A percentile compares a stretch with the other conserved stretches of the same genome.
phyloP scores from a whole-genome alignment of 192 early-diverging fungal species.

The Lobosporangium transversale region DNA sequence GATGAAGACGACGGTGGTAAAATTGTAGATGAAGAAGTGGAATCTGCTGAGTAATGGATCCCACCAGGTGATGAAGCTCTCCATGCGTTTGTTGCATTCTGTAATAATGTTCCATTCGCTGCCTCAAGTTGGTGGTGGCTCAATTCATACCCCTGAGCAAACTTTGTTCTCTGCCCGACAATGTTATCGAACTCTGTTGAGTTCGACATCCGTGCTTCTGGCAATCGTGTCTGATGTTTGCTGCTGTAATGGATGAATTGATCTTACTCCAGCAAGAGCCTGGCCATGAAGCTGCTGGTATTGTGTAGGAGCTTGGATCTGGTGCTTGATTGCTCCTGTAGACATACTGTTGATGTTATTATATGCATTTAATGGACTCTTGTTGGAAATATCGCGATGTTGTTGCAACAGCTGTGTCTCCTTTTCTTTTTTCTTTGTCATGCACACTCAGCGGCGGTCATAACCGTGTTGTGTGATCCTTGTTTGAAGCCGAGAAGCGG shows the following conservation, averaged over 20 bases:
- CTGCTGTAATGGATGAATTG: slow-evolving; percentile 27
- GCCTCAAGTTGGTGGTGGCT: too few species aligned
- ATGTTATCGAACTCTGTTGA: too few species aligned
- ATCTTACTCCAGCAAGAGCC: slow-evolving; percentile 1
- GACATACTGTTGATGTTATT: too few species aligned
- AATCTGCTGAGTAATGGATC: neutral
- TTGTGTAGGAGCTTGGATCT: slow-evolving; percentile 12
- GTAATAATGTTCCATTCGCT: neutral
- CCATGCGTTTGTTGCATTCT: neutral
- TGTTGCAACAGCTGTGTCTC: slow-evolving; percentile 1
- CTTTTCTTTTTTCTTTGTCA: too few species aligned
- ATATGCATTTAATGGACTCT: too few species aligned
- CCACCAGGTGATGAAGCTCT: slow-evolving; percentile 10
- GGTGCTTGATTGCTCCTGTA: slow-evolving; percentile 1
- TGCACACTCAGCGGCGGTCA: neutral
- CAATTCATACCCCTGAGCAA: slow-evolving; percentile 12
- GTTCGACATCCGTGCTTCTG: too few species aligned
- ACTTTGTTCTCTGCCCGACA: neutral
- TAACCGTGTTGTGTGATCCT: slow-evolving; percentile 8
- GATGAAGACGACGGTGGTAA: neutral
- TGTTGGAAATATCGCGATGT: too few species aligned
- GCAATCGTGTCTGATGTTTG: neutral
- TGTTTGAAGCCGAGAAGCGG: slow-evolving; percentile 26
- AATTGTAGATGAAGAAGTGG: neutral
- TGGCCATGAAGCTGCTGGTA: slow-evolving; percentile 7